Conservation (phyloP, 2,329 filamentous ascomycete species). For the Escovopsis sp. region DNA sequence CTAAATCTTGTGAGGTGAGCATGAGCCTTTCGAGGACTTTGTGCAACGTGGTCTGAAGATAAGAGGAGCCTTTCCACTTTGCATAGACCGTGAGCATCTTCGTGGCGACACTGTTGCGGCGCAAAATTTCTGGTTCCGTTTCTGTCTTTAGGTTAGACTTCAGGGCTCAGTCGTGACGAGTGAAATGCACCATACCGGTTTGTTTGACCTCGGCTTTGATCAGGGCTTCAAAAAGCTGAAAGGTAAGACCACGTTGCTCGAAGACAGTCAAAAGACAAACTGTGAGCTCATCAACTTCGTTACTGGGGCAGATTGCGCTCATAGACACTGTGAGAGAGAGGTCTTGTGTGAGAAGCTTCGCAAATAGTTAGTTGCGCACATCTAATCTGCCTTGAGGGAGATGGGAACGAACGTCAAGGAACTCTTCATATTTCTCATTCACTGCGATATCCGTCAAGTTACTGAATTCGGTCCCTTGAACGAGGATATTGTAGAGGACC, state of each 20-base stretch:
- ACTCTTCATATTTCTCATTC: constrained; percentile 51
- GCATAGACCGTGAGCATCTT: constrained; percentile 58
- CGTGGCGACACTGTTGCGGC: constrained; percentile 55
- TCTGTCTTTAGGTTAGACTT: no score
- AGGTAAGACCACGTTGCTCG: constrained; percentile 47
- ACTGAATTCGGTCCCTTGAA: constrained; percentile 58
- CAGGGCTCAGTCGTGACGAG: no score
- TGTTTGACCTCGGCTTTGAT: constrained; percentile 56
- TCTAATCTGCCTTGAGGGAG: neutral
- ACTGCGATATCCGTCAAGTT: constrained; percentile 50
- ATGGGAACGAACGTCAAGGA: constrained; percentile 32
- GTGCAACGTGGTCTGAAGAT: constrained; percentile 48
- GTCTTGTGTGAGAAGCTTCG: constrained; percentile 44
- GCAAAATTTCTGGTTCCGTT: constrained; percentile 50
- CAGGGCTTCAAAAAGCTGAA: constrained; percentile 47
- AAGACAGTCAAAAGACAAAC: constrained; percentile 56
- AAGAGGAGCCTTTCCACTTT: constrained; percentile 52
- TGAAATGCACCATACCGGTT: constrained; percentile 30
- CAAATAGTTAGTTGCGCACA: neutral
- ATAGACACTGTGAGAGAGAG: constrained; percentile 47
- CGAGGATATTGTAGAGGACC: constrained; percentile 53
- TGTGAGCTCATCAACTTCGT: constrained; percentile 53
- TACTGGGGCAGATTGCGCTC: constrained; percentile 49
- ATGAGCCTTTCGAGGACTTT: constrained; percentile 52
- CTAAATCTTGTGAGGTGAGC: constrained; percentile 49